Evolutionary conservation across 2,329 filamentous ascomycete genomes (phyloP).

Genomic region (Didymellaceae sp.): DNA sequence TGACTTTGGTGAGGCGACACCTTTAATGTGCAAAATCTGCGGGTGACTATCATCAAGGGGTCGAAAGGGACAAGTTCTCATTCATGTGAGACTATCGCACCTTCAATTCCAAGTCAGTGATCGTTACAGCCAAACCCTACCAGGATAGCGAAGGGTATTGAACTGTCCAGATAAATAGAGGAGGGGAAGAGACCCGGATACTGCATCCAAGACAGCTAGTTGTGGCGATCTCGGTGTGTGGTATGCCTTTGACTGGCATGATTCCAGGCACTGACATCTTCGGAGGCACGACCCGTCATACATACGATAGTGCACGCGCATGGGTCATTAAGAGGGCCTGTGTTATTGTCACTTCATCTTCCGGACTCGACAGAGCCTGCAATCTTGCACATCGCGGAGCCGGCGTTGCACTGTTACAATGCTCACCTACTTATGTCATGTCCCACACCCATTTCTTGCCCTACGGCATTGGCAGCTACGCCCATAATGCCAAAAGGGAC

Average conservation of each 20-base stretch:
- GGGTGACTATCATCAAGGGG: neutral
- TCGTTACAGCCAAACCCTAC: conserved; percentile 10
- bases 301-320: conserved; percentile 54
- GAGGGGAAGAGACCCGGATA: conserved; percentile 7
- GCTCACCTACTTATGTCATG: conserved; percentile 68
- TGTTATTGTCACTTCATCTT: conserved; percentile 72
- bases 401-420: conserved; percentile 72
- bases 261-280: conserved; percentile 61
- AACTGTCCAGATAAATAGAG: conserved; percentile 9
- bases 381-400: conserved; percentile 71
- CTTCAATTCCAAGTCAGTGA: conserved; percentile 12
- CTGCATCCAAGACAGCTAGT: conserved; percentile 14
- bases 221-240: conserved; percentile 17
- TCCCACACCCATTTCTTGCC: conserved; percentile 37
- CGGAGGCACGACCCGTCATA: conserved; percentile 64
- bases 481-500: conserved; percentile 6
- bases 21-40: neutral
- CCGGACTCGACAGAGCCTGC: conserved; percentile 71
- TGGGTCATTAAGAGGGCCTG: conserved; percentile 61
- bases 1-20: conserved; percentile 7
- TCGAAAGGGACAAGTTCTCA: conserved; percentile 13
- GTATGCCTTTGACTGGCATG: conserved; percentile 28
- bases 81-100: conserved; percentile 19
- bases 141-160: conserved; percentile 8
- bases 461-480: conserved; percentile 9